phyloP scores from a whole-genome alignment of 163 green algal species.

The Volvox carteri region DNA sequence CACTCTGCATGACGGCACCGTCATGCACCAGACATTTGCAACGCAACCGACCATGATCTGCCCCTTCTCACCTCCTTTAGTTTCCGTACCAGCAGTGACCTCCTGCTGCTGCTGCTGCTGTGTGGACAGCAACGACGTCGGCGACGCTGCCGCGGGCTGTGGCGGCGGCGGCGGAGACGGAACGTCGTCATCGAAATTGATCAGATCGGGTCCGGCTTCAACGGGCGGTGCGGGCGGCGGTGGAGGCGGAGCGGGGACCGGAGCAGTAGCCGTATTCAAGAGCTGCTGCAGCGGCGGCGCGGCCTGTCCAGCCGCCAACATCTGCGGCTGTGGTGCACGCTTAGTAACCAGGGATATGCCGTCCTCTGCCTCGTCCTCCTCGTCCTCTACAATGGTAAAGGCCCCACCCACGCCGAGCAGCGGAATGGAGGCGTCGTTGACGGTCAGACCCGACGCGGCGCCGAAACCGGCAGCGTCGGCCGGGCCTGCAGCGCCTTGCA shows the following conservation, averaged over 20 bases:
- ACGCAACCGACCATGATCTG: too few species aligned
- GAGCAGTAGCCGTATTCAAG: background rate
- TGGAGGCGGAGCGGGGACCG: background rate
- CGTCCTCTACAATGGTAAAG: conserved; percentile 49
- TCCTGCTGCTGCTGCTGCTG: background rate
- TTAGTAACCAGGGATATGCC: conserved; percentile 22
- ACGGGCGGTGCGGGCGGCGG: background rate
- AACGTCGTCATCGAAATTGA: conserved; percentile 36
- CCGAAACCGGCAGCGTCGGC: background rate
- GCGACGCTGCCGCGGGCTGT: background rate
- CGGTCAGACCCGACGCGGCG: background rate
- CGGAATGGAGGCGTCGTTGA: background rate
- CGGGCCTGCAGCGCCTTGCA: background rate
- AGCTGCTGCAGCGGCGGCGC: background rate
- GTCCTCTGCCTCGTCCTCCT: conserved; percentile 35
- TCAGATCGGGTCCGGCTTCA: conserved; percentile 9
- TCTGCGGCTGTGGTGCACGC: background rate
- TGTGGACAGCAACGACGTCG: background rate
- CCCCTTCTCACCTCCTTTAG: too few species aligned
- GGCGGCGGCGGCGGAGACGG: background rate
- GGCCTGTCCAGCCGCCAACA: background rate
- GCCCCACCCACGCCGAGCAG: background rate
- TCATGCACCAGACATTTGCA: too few species aligned
- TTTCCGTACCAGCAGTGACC: too few species aligned
- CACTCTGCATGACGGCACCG: too few species aligned